phyloP scores from a whole-genome alignment of 2,329 filamentous ascomycete genomes.

The Xylaria multiplex region DNA sequence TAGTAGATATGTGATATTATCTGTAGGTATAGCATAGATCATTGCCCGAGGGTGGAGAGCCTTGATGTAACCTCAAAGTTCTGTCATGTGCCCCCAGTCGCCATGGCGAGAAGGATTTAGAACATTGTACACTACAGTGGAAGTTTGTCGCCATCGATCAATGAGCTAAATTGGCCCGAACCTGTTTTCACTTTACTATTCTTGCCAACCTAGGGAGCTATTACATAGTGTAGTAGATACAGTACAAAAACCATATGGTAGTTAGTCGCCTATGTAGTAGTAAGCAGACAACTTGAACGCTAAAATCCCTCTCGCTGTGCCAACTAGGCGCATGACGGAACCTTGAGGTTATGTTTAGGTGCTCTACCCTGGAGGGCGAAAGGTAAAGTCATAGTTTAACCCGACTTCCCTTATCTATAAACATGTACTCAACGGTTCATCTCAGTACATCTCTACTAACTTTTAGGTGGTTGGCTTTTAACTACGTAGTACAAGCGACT shows the following conservation, averaged over 20 bases:
- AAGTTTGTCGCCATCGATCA: background rate
- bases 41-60: background rate
- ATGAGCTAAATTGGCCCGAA: background rate
- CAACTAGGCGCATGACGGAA: background rate
- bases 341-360: slow-evolving; percentile 14
- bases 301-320: background rate
- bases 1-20: too few relatives aligned
- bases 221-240: background rate
- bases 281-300: too few relatives aligned
- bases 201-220: background rate
- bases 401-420: slow-evolving; percentile 7
- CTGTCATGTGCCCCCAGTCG: background rate
- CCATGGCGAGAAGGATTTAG: background rate
- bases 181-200: background rate
- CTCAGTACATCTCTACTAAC: background rate
- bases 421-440: background rate
- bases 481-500: background rate
- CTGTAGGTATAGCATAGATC: background rate
- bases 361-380: background rate
- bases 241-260: background rate
- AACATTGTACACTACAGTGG: background rate
- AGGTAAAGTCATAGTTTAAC: slow-evolving; percentile 14
- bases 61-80: slow-evolving; percentile 18
- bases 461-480: background rate
- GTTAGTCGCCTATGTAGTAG: background rate